A percentile compares a stretch with the other conserved stretches of the same genome.
These are phyloP conservation scores for Wickerhamomyces strasburgensis DNA, from an alignment of 805 yeast genomes.

Conservation along the genomic window DNA sequence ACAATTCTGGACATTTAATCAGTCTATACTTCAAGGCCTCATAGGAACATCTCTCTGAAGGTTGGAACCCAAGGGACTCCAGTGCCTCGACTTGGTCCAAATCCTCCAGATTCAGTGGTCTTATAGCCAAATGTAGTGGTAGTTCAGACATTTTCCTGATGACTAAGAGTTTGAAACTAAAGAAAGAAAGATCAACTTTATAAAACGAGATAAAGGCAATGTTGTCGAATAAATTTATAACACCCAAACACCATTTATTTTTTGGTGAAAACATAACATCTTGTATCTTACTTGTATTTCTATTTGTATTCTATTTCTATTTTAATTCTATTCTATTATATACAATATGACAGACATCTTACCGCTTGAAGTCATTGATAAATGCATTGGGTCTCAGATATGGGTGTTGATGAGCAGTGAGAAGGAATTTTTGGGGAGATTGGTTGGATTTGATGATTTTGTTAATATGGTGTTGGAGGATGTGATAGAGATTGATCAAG, in stretches of 20 bases:
- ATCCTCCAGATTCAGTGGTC: conserved; percentile 81
- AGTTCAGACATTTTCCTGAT: conserved; percentile 31
- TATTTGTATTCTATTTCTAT: too few relatives aligned
- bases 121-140: conserved; percentile 59
- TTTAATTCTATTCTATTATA: not conserved
- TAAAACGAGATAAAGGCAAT: too few relatives aligned
- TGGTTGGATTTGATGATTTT: conserved; percentile 92
- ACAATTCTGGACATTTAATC: conserved; percentile 80
- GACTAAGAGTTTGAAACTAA: too few relatives aligned
- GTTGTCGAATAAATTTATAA: too few relatives aligned
- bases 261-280: too few relatives aligned
- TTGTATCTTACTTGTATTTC: too few relatives aligned
- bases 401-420: conserved; percentile 59
- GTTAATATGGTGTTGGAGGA: conserved; percentile 87
- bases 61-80: conserved; percentile 68
- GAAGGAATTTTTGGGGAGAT: conserved; percentile 81
- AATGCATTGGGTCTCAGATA: conserved; percentile 74
- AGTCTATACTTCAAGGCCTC: conserved; percentile 67
- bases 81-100: conserved; percentile 52
- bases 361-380: conserved; percentile 86
- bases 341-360: conserved; percentile 26
- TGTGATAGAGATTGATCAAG: conserved; percentile 58
- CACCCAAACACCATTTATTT: too few relatives aligned
- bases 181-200: too few relatives aligned
- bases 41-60: conserved; percentile 60